A percentile compares a stretch with the other conserved stretches of the same genome.
phyloP scores from a whole-genome alignment of 1,284 basidiomycete species.

The Pseudozyma hubeiensis region DNA sequence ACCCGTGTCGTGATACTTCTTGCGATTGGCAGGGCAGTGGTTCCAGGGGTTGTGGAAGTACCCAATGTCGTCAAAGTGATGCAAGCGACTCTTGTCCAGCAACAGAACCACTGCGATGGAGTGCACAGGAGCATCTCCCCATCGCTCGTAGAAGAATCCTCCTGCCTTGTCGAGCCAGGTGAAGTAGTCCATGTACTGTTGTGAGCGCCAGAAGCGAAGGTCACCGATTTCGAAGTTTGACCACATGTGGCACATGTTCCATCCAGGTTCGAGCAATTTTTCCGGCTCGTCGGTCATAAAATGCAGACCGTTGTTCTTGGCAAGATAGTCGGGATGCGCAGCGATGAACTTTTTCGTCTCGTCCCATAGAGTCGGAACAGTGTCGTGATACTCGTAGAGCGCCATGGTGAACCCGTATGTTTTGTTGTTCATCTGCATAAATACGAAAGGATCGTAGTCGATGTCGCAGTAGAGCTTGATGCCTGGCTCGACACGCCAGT shows the following conservation, averaged over 20 bases:
- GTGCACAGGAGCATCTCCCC: conserved; percentile 81
- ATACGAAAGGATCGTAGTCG: conserved; percentile 83
- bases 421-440: conserved; percentile 85
- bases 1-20: conserved; percentile 63
- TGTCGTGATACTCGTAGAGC: conserved; percentile 80
- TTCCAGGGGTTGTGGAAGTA: conserved; percentile 64
- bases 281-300: conserved; percentile 81
- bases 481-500: conserved; percentile 87
- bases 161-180: conserved; percentile 81
- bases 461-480: conserved; percentile 83
- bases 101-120: conserved; percentile 65
- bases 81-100: conserved; percentile 47
- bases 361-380: conserved; percentile 82
- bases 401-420: conserved; percentile 81
- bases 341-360: conserved; percentile 78
- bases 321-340: conserved; percentile 77
- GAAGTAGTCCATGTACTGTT: conserved; percentile 83
- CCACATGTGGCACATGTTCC: conserved; percentile 83
- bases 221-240: conserved; percentile 76
- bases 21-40: conserved; percentile 60
- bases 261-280: conserved; percentile 71
- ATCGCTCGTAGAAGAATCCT: conserved; percentile 75
- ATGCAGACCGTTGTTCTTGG: conserved; percentile 77
- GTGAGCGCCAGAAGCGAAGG: conserved; percentile 80
- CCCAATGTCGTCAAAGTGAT: conserved; percentile 64